Evolutionary conservation across 345 rosid species (phyloP).

Genomic region (Corchorus olitorius): DNA sequence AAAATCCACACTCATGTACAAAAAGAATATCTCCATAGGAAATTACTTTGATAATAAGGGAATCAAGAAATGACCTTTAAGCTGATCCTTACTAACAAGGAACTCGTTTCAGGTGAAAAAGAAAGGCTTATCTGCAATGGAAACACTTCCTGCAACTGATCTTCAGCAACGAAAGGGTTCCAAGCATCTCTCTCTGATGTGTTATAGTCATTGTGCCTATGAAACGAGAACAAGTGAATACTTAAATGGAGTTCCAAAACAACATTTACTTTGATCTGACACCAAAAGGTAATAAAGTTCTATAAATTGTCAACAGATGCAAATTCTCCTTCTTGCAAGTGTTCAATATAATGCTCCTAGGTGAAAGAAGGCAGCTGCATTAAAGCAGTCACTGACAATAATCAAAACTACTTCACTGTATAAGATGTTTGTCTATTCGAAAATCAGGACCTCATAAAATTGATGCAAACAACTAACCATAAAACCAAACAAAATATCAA

Average conservation of each 20-base stretch:
- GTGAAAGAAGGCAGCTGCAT: not conserved
- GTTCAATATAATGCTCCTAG: not conserved
- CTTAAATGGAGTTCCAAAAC: not conserved
- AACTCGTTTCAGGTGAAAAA: constrained; percentile 41
- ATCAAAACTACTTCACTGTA: not conserved
- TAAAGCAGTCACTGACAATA: not conserved
- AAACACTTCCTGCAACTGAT: constrained; percentile 53
- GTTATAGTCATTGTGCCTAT: constrained; percentile 53
- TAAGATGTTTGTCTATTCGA: not conserved
- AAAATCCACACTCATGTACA: not conserved
- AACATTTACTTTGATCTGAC: not conserved
- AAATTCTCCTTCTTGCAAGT: not conserved
- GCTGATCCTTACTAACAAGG: constrained; percentile 52
- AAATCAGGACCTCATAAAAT: not conserved
- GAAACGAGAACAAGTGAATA: constrained; percentile 18
- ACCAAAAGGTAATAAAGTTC: constrained; percentile 5
- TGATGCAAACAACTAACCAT: not conserved
- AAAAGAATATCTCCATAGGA: constrained; percentile 8
- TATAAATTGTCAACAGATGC: not conserved
- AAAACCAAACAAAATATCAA: not conserved
- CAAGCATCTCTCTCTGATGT: constrained; percentile 30
- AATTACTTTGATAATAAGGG: not conserved
- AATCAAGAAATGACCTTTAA: constrained; percentile 37
- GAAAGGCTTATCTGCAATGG: constrained; percentile 62
- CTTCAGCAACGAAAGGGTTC: constrained; percentile 34